Evolutionary conservation across 306 rosid species (phyloP).

Genomic region (Acacia crassicarpa): DNA sequence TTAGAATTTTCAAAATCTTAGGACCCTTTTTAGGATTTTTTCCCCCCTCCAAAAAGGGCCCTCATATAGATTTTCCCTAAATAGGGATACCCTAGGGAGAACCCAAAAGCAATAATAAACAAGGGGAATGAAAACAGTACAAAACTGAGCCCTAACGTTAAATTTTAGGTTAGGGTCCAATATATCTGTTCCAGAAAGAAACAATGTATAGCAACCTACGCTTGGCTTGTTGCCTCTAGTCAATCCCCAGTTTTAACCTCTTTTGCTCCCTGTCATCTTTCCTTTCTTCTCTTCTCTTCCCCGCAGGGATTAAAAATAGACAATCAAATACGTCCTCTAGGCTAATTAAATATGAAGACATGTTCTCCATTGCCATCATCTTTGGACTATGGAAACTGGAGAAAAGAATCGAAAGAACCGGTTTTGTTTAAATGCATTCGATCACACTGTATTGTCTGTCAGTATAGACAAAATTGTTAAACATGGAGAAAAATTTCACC

Average conservation of each 20-base stretch:
- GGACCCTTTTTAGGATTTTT: too few relatives aligned
- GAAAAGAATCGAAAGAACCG: background rate
- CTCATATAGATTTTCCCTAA: too few relatives aligned
- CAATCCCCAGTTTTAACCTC: too few relatives aligned
- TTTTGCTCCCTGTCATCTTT: constrained; percentile 28
- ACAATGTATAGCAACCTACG: background rate
- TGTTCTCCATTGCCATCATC: background rate
- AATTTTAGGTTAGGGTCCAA: constrained; percentile 7
- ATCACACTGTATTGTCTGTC: background rate
- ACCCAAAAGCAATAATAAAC: background rate
- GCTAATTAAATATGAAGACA: background rate
- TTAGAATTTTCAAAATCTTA: too few relatives aligned
- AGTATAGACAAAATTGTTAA: background rate
- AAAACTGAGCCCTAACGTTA: constrained; percentile 26
- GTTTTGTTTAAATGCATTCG: background rate
- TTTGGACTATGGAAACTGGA: background rate
- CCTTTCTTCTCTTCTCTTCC: constrained; percentile 73
- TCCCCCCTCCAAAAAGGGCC: too few relatives aligned
- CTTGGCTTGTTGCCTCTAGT: constrained; percentile 5
- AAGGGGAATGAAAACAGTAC: constrained; percentile 4
- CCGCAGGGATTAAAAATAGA: constrained; percentile 44
- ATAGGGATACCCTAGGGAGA: background rate
- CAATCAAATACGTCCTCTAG: background rate
- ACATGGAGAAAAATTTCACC: constrained; percentile 45
- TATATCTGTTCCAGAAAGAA: background rate